Evolutionary conservation across 129 eudicot species (phyloP).

Genomic region (Pseudognaphalium luteoalbum): DNA sequence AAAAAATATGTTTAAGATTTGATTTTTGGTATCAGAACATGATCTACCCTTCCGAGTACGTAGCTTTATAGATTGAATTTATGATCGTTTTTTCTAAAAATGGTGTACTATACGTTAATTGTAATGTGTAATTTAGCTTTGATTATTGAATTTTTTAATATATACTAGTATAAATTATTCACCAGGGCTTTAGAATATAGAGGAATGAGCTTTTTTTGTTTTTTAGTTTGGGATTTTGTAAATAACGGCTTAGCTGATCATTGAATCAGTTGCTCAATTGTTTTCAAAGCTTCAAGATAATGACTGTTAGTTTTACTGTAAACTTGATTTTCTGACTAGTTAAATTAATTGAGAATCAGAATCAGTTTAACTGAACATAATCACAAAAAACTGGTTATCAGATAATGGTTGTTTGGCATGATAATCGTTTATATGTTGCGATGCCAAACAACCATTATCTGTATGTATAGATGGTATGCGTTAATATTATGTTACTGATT

Average conservation of each 20-base stretch:
- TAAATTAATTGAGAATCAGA: background rate
- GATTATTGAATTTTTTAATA: background rate
- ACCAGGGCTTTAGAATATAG: too few species aligned
- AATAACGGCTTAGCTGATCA: background rate
- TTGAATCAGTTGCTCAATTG: background rate
- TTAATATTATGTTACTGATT: background rate
- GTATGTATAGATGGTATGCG: too few species aligned
- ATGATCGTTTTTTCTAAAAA: background rate
- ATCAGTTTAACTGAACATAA: background rate
- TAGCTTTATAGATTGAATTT: too few species aligned
- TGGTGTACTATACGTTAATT: background rate
- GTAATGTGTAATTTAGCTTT: background rate
- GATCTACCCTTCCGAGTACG: background rate
- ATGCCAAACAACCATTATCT: background rate
- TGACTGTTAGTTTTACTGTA: too few species aligned
- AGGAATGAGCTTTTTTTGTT: too few species aligned
- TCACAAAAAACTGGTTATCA: background rate
- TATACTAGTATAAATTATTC: too few species aligned
- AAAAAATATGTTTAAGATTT: too few species aligned
- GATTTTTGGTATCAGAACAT: background rate
- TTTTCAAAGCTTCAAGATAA: background rate
- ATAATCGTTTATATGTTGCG: background rate
- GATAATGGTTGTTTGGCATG: too few species aligned
- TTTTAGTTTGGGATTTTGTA: too few species aligned
- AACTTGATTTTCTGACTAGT: too few species aligned